phyloP scores from a whole-genome alignment of 2,329 filamentous ascomycete genomes.

The Pseudogymnoascus sp. region DNA sequence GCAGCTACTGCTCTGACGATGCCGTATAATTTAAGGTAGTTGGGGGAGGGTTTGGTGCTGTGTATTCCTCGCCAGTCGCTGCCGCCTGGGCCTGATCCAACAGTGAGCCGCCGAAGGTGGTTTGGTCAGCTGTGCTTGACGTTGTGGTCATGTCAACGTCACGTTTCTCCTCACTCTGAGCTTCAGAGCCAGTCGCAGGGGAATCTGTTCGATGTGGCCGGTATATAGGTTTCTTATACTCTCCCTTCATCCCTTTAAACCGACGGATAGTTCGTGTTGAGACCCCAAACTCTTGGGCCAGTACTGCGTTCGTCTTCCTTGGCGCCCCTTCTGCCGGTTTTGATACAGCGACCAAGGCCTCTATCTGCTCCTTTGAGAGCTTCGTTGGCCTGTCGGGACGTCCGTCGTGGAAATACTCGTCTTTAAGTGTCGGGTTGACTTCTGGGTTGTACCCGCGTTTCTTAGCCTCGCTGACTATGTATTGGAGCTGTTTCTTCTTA shows the following conservation, averaged over 20 bases:
- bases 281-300: not conserved
- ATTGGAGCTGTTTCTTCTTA: not conserved
- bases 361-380: constrained; percentile 1
- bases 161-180: not conserved
- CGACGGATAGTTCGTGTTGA: not conserved
- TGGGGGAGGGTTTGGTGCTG: not conserved
- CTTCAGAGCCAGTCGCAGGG: not conserved
- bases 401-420: constrained; percentile 7
- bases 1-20: not conserved
- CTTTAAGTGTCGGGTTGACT: not conserved
- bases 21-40: not conserved
- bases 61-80: not conserved
- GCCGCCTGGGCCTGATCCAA: not conserved
- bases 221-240: not conserved
- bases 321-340: not conserved
- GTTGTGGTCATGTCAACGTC: not conserved
- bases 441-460: not conserved
- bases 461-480: constrained; percentile 4
- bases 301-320: not conserved
- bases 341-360: not conserved
- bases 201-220: not conserved
- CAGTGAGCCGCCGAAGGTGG: not conserved
- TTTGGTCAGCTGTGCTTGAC: not conserved
- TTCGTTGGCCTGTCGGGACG: not conserved
- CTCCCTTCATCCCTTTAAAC: not conserved